Percentiles rank a stretch among this genome's conserved stretches.
Evolutionary conservation across 768 basidiomycete species (phyloP).

Genomic region (Tremella yokohamensis): DNA sequence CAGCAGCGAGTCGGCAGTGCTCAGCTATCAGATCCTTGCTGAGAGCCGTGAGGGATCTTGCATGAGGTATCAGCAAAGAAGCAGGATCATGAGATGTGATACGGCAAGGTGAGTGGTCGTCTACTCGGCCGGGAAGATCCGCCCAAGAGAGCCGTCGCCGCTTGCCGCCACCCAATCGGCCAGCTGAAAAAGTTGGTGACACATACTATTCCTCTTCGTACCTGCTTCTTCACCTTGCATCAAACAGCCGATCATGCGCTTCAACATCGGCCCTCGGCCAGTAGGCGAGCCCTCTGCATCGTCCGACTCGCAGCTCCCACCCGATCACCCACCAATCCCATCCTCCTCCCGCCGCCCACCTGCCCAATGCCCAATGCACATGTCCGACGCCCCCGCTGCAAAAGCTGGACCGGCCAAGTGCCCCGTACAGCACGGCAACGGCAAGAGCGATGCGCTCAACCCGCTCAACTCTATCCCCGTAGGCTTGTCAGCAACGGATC

Average conservation of each 20-base stretch:
- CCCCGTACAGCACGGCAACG: slow-evolving; percentile 50
- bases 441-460: slow-evolving; percentile 55
- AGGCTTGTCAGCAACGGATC: slow-evolving; percentile 53
- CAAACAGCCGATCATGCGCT: slow-evolving; percentile 17
- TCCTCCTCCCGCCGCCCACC: slow-evolving; percentile 24
- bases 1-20: too few species aligned
- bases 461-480: slow-evolving; percentile 80
- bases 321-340: slow-evolving; percentile 37
- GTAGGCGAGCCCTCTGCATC: not conserved
- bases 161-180: too few species aligned
- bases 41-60: too few species aligned
- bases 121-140: too few species aligned
- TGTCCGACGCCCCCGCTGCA: slow-evolving; percentile 4
- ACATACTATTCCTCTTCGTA: too few species aligned
- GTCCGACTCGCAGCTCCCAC: slow-evolving; percentile 10
- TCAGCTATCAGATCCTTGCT: too few species aligned
- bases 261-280: slow-evolving; percentile 27
- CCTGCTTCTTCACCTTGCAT: too few species aligned
- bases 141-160: too few species aligned
- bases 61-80: too few species aligned
- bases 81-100: too few species aligned
- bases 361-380: slow-evolving; percentile 38
- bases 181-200: too few species aligned
- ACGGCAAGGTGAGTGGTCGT: too few species aligned
- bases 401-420: slow-evolving; percentile 47